A percentile compares a stretch with the other conserved stretches of the same genome.
Evolutionary conservation across 768 basidiomycete species (phyloP).

Genomic region (Phaeolepiota aurea): DNA sequence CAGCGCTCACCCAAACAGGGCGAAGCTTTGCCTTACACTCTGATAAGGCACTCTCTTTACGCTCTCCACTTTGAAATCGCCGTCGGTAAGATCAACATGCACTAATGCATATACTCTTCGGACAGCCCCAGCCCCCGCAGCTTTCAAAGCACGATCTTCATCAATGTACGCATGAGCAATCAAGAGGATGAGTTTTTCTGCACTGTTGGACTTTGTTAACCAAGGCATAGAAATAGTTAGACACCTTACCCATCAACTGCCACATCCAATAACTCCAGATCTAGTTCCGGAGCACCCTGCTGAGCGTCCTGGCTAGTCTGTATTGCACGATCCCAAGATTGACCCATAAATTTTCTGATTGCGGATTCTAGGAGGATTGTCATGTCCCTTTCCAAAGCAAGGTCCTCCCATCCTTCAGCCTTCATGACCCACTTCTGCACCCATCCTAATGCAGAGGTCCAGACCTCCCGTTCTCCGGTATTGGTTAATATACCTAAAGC

Average conservation of each 20-base stretch:
- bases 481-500: slow-evolving; percentile 36
- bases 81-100: slow-evolving; percentile 33
- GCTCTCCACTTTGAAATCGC: slow-evolving; percentile 35
- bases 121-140: slow-evolving; percentile 40
- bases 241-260: slow-evolving; percentile 44
- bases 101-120: slow-evolving; percentile 61
- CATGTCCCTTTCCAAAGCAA: slow-evolving; percentile 50
- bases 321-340: slow-evolving; percentile 5
- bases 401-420: slow-evolving; percentile 63
- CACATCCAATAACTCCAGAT: slow-evolving; percentile 70
- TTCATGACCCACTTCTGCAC: slow-evolving; percentile 68
- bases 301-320: slow-evolving; percentile 24
- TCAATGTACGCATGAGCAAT: slow-evolving; percentile 47
- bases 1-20: too few relatives aligned
- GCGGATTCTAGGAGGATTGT: slow-evolving; percentile 36
- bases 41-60: slow-evolving; percentile 67
- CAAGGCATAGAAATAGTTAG: slow-evolving; percentile 2
- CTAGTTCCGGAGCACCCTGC: slow-evolving; percentile 28
- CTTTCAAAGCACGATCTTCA: slow-evolving; percentile 16
- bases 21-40: slow-evolving; percentile 39
- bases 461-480: slow-evolving; percentile 45
- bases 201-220: slow-evolving; percentile 19
- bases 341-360: slow-evolving; percentile 33
- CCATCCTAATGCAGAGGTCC: slow-evolving; percentile 59
- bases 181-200: slow-evolving; percentile 49